A percentile compares a stretch with the other conserved stretches of the same genome.
Conservation (phyloP, 1,284 basidiomycete genomes). For the Cerrena zonata region DNA sequence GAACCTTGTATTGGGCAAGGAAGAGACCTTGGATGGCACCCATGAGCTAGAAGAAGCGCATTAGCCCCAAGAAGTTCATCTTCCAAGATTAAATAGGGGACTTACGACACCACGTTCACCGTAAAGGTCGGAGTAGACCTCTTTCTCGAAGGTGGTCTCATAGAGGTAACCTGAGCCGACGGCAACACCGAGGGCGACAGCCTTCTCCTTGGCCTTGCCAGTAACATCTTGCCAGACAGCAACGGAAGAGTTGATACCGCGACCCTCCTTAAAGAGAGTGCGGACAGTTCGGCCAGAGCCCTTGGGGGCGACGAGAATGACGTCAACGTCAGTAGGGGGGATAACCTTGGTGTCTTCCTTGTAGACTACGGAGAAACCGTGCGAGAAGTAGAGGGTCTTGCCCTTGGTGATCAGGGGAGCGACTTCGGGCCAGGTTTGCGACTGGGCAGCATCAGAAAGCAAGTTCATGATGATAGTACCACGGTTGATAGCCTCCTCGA, state of each 20-base stretch:
- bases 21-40: slow-evolving; percentile 99
- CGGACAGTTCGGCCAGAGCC: slow-evolving; percentile 98
- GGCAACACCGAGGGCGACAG: slow-evolving; percentile 88
- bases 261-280: slow-evolving; percentile 98
- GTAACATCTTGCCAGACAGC: slow-evolving; percentile 93
- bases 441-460: slow-evolving; percentile 97
- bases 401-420: slow-evolving; percentile 94
- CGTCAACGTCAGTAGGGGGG: slow-evolving; percentile 90
- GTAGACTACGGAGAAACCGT: slow-evolving; percentile 99
- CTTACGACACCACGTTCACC: slow-evolving; percentile 97
- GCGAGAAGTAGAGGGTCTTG: slow-evolving; percentile 99
- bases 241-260: slow-evolving; percentile 89
- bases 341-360: slow-evolving; percentile 94
- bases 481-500: slow-evolving; percentile 92
- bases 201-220: slow-evolving; percentile 97
- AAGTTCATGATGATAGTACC: slow-evolving; percentile 99
- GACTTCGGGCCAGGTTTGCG: slow-evolving; percentile 85
- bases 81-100: too few species aligned
- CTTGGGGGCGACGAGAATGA: slow-evolving; percentile 98
- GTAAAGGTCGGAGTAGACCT: slow-evolving; percentile 98
- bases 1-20: slow-evolving; percentile 98
- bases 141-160: slow-evolving; percentile 99
- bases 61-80: too few species aligned
- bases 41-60: slow-evolving; percentile 67
- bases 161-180: slow-evolving; percentile 96